A percentile compares a stretch with the other conserved stretches of the same genome.
Evolutionary conservation across 108 stramenopile genomes (phyloP).

Genomic region (Bacterosira constricta): DNA sequence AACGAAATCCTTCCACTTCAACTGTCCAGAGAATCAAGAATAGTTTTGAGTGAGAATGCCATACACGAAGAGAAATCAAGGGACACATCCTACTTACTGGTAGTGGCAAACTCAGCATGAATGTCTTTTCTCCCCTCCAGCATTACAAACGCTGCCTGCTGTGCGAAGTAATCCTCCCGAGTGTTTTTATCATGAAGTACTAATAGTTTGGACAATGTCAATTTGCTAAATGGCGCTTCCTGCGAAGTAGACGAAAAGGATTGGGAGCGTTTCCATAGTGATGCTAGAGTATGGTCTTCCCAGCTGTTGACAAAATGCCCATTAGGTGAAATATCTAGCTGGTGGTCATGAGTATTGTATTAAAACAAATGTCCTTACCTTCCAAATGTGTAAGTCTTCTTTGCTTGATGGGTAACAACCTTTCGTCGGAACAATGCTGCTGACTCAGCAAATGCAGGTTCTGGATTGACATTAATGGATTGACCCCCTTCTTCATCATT

Average conservation of each 20-base stretch:
- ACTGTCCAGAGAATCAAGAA: constrained; percentile 22
- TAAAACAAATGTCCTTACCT: constrained; percentile 11
- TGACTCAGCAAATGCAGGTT: constrained; percentile 3
- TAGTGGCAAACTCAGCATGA: too few species aligned
- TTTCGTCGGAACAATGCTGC: too few species aligned
- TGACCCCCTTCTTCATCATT: background rate
- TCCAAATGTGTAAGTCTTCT: constrained; percentile 55
- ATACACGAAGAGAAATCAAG: background rate
- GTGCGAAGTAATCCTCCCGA: constrained; percentile 83
- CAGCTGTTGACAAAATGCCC: constrained; percentile 50
- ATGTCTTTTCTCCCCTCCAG: constrained; percentile 76
- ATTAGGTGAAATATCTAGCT: too few species aligned
- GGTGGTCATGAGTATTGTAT: too few species aligned
- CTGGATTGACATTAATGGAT: background rate
- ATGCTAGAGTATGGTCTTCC: constrained; percentile 69
- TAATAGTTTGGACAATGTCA: constrained; percentile 69
- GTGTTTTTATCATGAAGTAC: constrained; percentile 65
- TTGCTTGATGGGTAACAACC: constrained; percentile 71
- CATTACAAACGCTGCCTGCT: constrained; percentile 81
- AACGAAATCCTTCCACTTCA: constrained; percentile 72
- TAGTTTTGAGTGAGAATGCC: background rate
- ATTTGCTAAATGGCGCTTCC: constrained; percentile 78
- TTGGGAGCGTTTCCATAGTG: constrained; percentile 77
- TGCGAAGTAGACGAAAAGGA: constrained; percentile 25
- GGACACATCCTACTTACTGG: constrained; percentile 6